Base-by-base conservation (phyloP, 257 asterid species). In the Phtheirospermum japonicum region DNA sequence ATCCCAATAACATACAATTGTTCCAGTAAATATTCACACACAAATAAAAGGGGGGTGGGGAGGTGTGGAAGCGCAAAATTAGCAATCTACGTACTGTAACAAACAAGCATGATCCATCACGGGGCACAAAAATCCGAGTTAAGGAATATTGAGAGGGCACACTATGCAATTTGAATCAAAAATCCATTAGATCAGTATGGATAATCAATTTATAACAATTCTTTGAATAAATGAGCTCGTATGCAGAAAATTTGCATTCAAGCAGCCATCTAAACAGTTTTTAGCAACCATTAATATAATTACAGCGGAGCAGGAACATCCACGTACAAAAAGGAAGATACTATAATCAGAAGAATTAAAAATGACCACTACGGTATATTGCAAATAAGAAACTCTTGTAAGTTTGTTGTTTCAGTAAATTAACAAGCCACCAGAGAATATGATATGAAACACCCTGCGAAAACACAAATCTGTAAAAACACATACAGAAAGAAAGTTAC, bases 361-460 rank as follows among this genome's bases (percentile, higher is more conserved):
- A 40, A 40, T 63, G 13, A n/a, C n/a, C 33, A 61, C 19, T n/a
- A n/a, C n/a, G n/a, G 52, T 18, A 33, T 9, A 10, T 8, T 5
- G 13, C 30, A 36, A 57, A 32, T 50, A 9, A 67, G 20, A 67
- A 33, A 12, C 31, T 59, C 16, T 2, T 34, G 45, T 51, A 43
- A 56, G 32, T 42, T 49, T 4, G 20, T 34, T 6, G 20, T 33
- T 49, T 19, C 33, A 6, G 37, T 12, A 10, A 6, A 63, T 6
- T 33, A 50, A 16, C 68, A 40, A 40, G 55, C 55, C 31, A 30
- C 50, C 45, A 50, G 62, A 59, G 49, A n/a, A 43, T 36, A 40
- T 9, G 19, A 42, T n/a, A n/a, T n/a, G 42, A 43, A 31, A 6
- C 49, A 42, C 53, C 63, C 17, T 12, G 31, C 12, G 18, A 32